Percentiles rank a stretch among this genome's conserved stretches.
These are phyloP conservation scores for Aegle marmelos DNA, from an alignment of 345 rosid species.

Conservation along the genomic window DNA sequence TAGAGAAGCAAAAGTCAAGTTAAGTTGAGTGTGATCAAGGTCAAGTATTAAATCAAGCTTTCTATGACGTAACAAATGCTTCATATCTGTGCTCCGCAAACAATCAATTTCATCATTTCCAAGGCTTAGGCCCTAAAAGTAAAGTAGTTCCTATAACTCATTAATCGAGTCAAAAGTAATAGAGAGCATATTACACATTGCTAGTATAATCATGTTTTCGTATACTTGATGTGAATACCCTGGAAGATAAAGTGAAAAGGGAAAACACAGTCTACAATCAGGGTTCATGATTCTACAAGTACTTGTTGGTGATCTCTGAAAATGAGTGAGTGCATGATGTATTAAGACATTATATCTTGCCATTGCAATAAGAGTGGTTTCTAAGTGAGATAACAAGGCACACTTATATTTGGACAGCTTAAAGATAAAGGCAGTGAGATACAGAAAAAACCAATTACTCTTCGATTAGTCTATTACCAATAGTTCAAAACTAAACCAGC, in stretches of 20 bases:
- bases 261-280: not conserved
- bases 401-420: not conserved
- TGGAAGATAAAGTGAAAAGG: not conserved
- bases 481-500: not conserved
- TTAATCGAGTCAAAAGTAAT: not conserved
- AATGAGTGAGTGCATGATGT: not conserved
- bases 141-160: conserved; percentile 11
- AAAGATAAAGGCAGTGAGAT: not conserved
- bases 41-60: conserved; percentile 85
- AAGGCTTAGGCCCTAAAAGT: conserved; percentile 66
- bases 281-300: not conserved
- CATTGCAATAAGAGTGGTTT: not conserved
- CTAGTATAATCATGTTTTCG: not conserved
- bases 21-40: conserved; percentile 83
- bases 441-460: not conserved
- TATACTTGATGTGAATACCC: not conserved
- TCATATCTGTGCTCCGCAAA: conserved; percentile 57
- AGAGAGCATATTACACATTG: not conserved
- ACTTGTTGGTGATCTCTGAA: not conserved
- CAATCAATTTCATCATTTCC: conserved; percentile 65
- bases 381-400: not conserved
- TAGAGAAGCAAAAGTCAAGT: conserved; percentile 59
- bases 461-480: not conserved
- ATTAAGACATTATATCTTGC: not conserved
- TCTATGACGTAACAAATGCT: conserved; percentile 44